Evolutionary conservation across 768 basidiomycete genomes (phyloP).

Genomic region (Tricholoma flavovirens): DNA sequence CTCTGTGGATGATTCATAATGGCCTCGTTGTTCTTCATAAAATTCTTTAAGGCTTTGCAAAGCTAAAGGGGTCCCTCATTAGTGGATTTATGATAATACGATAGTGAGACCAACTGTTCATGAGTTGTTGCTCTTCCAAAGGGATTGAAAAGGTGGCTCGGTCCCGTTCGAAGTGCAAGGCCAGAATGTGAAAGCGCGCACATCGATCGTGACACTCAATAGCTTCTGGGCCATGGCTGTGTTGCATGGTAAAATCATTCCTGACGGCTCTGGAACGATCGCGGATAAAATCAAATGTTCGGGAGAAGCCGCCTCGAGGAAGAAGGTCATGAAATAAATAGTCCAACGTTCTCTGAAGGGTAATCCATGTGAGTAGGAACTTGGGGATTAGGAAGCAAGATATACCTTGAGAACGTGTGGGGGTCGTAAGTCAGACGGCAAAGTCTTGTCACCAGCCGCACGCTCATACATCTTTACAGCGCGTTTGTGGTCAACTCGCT

Average conservation of each 20-base stretch:
- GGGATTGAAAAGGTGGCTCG: conserved; percentile 51
- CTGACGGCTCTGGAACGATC: conserved; percentile 88
- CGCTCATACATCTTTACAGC: conserved; percentile 96
- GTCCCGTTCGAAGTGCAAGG: conserved; percentile 63
- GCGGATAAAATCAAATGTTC: conserved; percentile 78
- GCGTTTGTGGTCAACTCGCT: conserved; percentile 74
- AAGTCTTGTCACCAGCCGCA: conserved; percentile 84
- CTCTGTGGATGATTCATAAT: conserved; percentile 73
- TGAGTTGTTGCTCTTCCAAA: conserved; percentile 84
- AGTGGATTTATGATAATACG: background rate
- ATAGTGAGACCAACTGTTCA: conserved; percentile 64
- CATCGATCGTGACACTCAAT: conserved; percentile 93
- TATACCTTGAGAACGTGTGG: conserved; percentile 73
- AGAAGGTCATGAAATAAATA: conserved; percentile 88
- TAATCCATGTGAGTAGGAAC: conserved; percentile 4
- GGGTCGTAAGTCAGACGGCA: conserved; percentile 90
- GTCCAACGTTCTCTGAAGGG: conserved; percentile 70
- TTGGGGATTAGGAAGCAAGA: background rate
- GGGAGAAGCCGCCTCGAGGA: conserved; percentile 58
- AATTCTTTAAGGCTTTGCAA: conserved; percentile 91
- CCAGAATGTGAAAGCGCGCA: conserved; percentile 88
- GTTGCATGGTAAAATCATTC: conserved; percentile 94
- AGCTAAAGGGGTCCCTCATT: conserved; percentile 39
- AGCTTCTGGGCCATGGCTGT: conserved; percentile 65
- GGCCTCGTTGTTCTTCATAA: conserved; percentile 74